Conservation (phyloP, 1,284 basidiomycete species). For the Thecaphora frezii region DNA sequence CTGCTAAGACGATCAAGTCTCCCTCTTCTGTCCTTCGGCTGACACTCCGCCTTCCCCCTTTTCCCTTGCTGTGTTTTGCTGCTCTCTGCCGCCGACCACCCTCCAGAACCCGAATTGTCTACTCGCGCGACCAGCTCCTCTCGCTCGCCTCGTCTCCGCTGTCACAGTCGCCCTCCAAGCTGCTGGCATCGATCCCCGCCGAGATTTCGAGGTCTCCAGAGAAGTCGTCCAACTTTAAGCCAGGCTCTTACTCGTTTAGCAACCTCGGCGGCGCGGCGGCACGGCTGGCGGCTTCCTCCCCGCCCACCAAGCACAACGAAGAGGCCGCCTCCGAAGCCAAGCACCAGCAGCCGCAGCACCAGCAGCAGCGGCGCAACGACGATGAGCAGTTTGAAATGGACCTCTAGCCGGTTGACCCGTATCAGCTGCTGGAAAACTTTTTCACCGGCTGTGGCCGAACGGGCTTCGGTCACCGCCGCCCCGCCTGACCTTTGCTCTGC, state of each 20-base stretch:
- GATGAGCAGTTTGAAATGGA: conserved; percentile 19
- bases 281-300: neutral
- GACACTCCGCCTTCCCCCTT: neutral
- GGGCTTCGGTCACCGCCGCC: too few relatives aligned
- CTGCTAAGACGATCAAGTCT: neutral
- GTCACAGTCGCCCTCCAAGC: conserved; percentile 16
- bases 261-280: neutral
- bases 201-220: conserved; percentile 17
- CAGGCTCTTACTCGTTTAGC: neutral
- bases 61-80: neutral
- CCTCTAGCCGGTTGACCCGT: too few relatives aligned
- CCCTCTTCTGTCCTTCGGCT: neutral
- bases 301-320: conserved; percentile 1
- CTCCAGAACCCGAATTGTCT: conserved; percentile 31
- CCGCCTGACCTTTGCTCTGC: too few relatives aligned
- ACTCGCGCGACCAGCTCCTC: conserved; percentile 45
- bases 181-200: conserved; percentile 5
- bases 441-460: too few relatives aligned
- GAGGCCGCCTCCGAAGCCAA: neutral
- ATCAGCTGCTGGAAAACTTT: too few relatives aligned
- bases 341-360: neutral
- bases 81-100: neutral
- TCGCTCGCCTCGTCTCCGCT: conserved; percentile 34
- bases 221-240: conserved; percentile 1
- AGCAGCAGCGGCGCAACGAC: conserved; percentile 1